phyloP scores from a whole-genome alignment of 345 rosid species.

The Eucalyptus dawsonii region DNA sequence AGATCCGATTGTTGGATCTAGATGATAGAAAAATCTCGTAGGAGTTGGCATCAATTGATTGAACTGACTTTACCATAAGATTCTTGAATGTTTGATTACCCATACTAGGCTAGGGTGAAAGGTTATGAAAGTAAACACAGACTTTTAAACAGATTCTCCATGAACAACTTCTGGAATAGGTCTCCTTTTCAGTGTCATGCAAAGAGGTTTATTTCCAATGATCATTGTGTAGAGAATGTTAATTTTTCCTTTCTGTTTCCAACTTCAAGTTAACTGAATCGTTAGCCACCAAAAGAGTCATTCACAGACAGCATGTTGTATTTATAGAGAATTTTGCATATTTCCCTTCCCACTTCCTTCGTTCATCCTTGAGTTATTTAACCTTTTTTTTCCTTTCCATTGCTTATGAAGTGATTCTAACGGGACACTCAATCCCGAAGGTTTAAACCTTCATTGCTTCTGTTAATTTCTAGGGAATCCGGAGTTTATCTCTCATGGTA shows the following conservation, averaged over 20 bases:
- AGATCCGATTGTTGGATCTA: neutral
- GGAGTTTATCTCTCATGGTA: neutral
- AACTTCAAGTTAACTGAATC: neutral
- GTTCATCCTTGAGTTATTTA: neutral
- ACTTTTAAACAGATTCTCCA: neutral
- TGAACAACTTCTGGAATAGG: neutral
- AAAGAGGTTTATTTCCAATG: neutral
- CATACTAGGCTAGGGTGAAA: neutral
- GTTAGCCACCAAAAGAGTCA: neutral
- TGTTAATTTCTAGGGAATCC: neutral
- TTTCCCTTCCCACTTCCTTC: neutral
- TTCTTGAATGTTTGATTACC: neutral
- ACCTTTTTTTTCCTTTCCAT: neutral
- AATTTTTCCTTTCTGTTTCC: neutral
- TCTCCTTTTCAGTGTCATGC: neutral
- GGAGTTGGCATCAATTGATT: neutral
- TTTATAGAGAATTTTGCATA: neutral
- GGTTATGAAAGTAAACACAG: neutral
- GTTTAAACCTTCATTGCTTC: neutral
- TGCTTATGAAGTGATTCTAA: neutral
- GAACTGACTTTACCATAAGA: neutral
- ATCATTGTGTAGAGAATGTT: neutral
- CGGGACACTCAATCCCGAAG: neutral
- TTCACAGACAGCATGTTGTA: neutral
- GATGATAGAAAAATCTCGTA: neutral